A percentile compares a stretch with the other conserved stretches of the same genome.
These are phyloP conservation scores for Calonectria fujianensis DNA, from an alignment of 2,329 filamentous ascomycete genomes.

Conservation along the genomic window DNA sequence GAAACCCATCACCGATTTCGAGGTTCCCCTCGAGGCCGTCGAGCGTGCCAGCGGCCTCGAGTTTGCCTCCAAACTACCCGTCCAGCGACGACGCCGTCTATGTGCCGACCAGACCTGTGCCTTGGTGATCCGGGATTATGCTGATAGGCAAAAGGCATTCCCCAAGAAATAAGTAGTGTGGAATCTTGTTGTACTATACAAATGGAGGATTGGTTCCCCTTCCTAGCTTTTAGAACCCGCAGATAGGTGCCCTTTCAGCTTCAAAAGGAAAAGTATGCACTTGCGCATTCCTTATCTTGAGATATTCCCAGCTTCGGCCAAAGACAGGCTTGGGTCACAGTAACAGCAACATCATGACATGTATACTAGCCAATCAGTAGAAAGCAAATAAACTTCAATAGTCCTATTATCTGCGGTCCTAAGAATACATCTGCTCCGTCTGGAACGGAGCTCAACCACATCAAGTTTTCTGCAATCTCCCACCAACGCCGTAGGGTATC, in stretches of 20 bases:
- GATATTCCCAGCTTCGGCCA: conserved; percentile 5
- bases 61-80: conserved; percentile 88
- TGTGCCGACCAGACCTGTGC: conserved; percentile 92
- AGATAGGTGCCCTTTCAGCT: not conserved
- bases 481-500: conserved; percentile 53
- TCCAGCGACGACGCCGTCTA: conserved; percentile 83
- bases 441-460: conserved; percentile 23
- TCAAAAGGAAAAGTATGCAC: not conserved
- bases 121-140: conserved; percentile 87
- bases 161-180: conserved; percentile 58
- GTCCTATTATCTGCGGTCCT: conserved; percentile 20
- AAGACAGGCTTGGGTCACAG: not conserved
- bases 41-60: conserved; percentile 95
- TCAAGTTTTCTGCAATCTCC: conserved; percentile 44
- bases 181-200: conserved; percentile 22
- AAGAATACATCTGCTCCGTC: conserved; percentile 25
- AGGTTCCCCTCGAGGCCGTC: conserved; percentile 94
- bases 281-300: not conserved
- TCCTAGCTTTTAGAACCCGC: not conserved
- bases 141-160: conserved; percentile 76
- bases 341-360: conserved; percentile 25
- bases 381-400: conserved; percentile 21
- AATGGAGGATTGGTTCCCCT: not conserved
- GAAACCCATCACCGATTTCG: conserved; percentile 92
- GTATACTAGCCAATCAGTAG: conserved; percentile 23